These are phyloP conservation scores for Acacia melanoxylon DNA, from an alignment of 306 rosid genomes.

Conservation along the genomic window DNA sequence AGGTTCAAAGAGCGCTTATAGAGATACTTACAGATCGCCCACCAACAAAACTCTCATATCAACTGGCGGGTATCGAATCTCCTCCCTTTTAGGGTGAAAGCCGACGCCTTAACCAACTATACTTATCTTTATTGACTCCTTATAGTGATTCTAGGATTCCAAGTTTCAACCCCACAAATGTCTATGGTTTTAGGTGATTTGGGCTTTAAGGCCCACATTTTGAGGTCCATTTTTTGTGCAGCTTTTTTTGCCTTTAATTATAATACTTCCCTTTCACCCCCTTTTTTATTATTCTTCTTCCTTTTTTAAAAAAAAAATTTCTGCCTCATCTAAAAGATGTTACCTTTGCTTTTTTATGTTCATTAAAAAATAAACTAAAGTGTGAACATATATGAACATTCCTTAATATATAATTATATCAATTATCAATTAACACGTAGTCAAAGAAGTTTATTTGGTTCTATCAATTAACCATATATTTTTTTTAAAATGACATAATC, in stretches of 20 bases:
- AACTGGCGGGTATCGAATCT: too few species aligned
- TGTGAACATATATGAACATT: too few species aligned
- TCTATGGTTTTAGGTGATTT: conserved; percentile 22
- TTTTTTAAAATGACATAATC: too few species aligned
- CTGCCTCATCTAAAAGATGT: neutral
- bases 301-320: too few species aligned
- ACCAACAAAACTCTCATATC: too few species aligned
- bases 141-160: conserved; percentile 1
- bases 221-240: conserved; percentile 1
- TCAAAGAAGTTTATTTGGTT: neutral
- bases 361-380: neutral
- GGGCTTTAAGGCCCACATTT: conserved; percentile 17
- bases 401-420: neutral
- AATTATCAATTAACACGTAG: neutral
- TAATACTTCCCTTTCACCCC: neutral
- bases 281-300: neutral
- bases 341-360: neutral
- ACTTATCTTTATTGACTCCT: too few species aligned
- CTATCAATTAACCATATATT: neutral
- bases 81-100: too few species aligned
- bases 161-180: neutral
- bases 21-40: too few species aligned
- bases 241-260: neutral
- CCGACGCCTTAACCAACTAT: too few species aligned
- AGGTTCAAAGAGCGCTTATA: too few species aligned